Conservation (phyloP, 2,329 filamentous ascomycete genomes). For the Trichoderma lentiforme region DNA sequence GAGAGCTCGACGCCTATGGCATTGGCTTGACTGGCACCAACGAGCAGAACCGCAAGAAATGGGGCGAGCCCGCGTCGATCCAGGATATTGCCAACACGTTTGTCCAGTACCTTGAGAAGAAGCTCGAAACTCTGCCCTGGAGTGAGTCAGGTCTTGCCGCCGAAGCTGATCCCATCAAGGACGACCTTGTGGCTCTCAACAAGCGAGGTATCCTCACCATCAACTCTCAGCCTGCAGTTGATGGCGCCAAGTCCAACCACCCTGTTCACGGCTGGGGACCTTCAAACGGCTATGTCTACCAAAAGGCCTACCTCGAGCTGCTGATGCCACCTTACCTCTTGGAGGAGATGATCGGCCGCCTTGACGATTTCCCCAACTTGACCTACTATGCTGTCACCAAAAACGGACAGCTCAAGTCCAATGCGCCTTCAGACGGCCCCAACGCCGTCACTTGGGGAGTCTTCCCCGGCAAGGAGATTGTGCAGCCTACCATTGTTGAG, state of each 20-base stretch:
- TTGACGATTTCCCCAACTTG: constrained; percentile 74
- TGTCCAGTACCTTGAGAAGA: constrained; percentile 76
- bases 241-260: constrained; percentile 84
- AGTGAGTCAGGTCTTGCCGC: constrained; percentile 82
- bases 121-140: constrained; percentile 84
- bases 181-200: constrained; percentile 78
- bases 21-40: constrained; percentile 93
- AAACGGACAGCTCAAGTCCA: constrained; percentile 75
- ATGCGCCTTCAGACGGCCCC: constrained; percentile 78
- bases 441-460: constrained; percentile 99
- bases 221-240: constrained; percentile 94
- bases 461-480: constrained; percentile 97
- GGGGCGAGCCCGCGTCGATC: constrained; percentile 79
- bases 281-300: constrained; percentile 92
- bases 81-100: constrained; percentile 81
- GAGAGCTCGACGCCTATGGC: constrained; percentile 90
- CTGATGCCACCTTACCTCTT: constrained; percentile 80
- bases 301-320: constrained; percentile 95
- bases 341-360: constrained; percentile 70
- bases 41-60: constrained; percentile 91
- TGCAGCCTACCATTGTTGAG: constrained; percentile 99
- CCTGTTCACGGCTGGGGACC: constrained; percentile 92
- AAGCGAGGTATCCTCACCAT: constrained; percentile 84
- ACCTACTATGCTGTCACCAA: constrained; percentile 95
- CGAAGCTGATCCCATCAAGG: constrained; percentile 75